Conservation (phyloP, 2,329 filamentous ascomycete genomes). For the Arthroderma sp. region DNA sequence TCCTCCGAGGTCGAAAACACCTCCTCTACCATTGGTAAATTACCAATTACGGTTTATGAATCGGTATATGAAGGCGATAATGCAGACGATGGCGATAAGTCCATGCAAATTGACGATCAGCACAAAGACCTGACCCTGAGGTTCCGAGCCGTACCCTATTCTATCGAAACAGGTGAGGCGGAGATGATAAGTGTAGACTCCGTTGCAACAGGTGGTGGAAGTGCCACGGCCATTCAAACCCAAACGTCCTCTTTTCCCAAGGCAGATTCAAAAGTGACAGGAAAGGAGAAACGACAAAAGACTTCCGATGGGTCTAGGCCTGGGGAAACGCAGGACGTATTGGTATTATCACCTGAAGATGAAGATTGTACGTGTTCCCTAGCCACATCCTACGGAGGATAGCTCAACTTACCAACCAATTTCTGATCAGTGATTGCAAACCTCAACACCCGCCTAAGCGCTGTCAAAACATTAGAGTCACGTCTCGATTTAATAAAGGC, state of each 20-base stretch:
- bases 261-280: slow-evolving; percentile 11
- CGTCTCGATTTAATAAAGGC: slow-evolving; percentile 57
- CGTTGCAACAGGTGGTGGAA: slow-evolving; percentile 71
- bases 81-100: slow-evolving; percentile 42
- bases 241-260: slow-evolving; percentile 11
- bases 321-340: slow-evolving; percentile 15
- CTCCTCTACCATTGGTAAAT: slow-evolving; percentile 55
- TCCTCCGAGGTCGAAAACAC: slow-evolving; percentile 43
- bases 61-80: slow-evolving; percentile 63
- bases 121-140: slow-evolving; percentile 47
- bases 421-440: slow-evolving; percentile 41
- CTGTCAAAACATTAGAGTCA: slow-evolving; percentile 80
- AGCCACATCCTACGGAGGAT: neutral
- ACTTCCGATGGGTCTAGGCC: slow-evolving; percentile 20
- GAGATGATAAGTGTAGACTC: slow-evolving; percentile 98
- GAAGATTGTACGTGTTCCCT: slow-evolving; percentile 42
- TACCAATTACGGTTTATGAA: slow-evolving; percentile 87
- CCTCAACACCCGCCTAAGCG: slow-evolving; percentile 79
- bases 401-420: neutral
- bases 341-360: slow-evolving; percentile 44
- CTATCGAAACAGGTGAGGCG: slow-evolving; percentile 83
- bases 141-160: slow-evolving; percentile 74
- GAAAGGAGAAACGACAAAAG: slow-evolving; percentile 14
- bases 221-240: slow-evolving; percentile 50
- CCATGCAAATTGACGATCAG: slow-evolving; percentile 60